phyloP scores from a whole-genome alignment of 2,329 filamentous ascomycete genomes.

The Lachnellula arida region DNA sequence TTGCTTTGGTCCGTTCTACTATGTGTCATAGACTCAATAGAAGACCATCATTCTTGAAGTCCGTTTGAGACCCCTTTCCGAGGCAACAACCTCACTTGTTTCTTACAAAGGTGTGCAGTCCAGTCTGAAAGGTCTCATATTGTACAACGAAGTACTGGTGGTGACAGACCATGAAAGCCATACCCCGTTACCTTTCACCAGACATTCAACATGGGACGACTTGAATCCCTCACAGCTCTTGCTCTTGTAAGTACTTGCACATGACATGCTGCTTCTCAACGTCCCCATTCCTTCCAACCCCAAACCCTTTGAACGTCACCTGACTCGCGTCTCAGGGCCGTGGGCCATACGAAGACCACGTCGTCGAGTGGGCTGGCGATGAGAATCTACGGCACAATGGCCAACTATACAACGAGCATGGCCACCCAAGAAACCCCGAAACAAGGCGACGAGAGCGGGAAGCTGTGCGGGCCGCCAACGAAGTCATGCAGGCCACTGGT shows the following conservation, averaged over 20 bases:
- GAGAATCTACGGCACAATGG: neutral
- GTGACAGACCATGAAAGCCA: neutral
- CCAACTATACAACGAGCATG: conserved; percentile 31
- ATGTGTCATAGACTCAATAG: too few species aligned
- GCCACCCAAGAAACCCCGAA: conserved; percentile 30
- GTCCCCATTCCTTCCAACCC: neutral
- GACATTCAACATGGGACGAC: conserved; percentile 17
- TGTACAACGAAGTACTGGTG: neutral
- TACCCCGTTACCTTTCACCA: neutral
- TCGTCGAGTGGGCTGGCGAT: conserved; percentile 19
- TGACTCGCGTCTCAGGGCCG: conserved; percentile 24
- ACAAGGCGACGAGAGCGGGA: conserved; percentile 30
- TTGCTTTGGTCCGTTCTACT: too few species aligned
- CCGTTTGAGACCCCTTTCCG: too few species aligned
- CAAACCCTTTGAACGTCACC: neutral
- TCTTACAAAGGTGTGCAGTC: neutral
- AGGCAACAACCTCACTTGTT: too few species aligned
- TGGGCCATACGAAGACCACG: conserved; percentile 31
- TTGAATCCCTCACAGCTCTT: conserved; percentile 22
- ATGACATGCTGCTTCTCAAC: neutral
- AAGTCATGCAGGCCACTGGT: conserved; percentile 34
- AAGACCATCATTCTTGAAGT: too few species aligned
- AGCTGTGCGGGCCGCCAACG: conserved; percentile 32
- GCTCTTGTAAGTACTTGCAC: conserved; percentile 18
- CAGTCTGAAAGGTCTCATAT: neutral